Evolutionary conservation across 345 rosid genomes (phyloP).

Genomic region (Murraya paniculata): DNA sequence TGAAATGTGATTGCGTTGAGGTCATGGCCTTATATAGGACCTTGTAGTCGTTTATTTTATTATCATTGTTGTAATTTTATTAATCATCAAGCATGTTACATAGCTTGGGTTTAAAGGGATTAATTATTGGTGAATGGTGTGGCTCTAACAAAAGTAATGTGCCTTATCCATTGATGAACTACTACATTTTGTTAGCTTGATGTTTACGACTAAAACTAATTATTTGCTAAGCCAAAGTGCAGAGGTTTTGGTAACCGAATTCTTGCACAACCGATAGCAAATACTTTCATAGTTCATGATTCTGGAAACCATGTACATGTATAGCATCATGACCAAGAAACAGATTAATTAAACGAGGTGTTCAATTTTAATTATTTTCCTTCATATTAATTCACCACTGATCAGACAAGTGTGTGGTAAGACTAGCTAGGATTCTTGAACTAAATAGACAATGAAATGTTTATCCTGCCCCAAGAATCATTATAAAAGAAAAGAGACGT

Average conservation of each 20-base stretch:
- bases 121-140: background rate
- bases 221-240: background rate
- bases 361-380: no score
- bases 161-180: background rate
- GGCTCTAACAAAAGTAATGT: background rate
- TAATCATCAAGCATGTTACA: background rate
- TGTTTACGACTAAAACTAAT: background rate
- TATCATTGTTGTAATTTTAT: no score
- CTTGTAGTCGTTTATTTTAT: background rate
- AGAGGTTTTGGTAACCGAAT: background rate
- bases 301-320: background rate
- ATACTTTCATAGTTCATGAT: background rate
- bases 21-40: background rate
- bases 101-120: constrained; percentile 13
- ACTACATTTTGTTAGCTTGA: constrained; percentile 7
- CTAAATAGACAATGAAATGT: no score
- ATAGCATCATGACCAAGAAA: no score
- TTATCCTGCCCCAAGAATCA: no score
- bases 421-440: no score
- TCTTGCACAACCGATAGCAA: background rate
- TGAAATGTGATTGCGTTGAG: background rate
- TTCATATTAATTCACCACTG: no score
- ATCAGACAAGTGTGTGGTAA: no score
- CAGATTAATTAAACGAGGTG: no score
- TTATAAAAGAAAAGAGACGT: no score